Evolutionary conservation across 257 asterid species (phyloP), one percentile per base, ranked within the genome.

Genomic region (Solanum medicagineum): DNA sequence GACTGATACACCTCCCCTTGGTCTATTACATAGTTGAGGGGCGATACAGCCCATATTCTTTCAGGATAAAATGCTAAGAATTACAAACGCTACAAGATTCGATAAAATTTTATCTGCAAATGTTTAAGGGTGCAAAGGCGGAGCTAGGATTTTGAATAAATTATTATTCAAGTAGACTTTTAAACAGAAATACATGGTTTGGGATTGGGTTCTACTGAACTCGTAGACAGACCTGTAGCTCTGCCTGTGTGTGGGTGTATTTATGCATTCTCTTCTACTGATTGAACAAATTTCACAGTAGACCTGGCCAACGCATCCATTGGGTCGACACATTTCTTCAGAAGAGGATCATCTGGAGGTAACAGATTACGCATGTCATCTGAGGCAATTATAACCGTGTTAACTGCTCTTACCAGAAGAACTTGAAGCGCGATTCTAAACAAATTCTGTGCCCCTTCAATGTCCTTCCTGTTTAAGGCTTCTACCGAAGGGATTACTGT

Each of bases 401-500:
- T 95, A 80, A 91, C 98, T 26, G 96, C 94, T 86, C 92, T 89
- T 69, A 92, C 92, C 32, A 95, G 85, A 83, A 95, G 93, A 83
- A 94, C 90, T 32, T 91, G 94, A 51, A 94, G 73, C 47, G 94
- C 90, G 8, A 95, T 93, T 87, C 96, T 86, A 85, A 93, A 86
- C 90, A 94, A 87, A 88, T 90, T 93, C 44, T 86, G 93, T 22
- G 98, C 98, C 45, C 98, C 98, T 88, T 92, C 94, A 4, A 85
- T 85, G 88, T 93, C 98, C n/a, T 90, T 89, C 85, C 90, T 84
- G 89, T 70, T 87, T 81, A 89, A 44, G 56, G 98, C 95, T 86
- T 95, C 95, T 20, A 93, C 84, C 62, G 95, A 97, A 51, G 97
- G 98, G 79, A 88, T 81, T 71, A 94, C 82, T 0, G 87, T 88